Evolutionary conservation across 176 grass and related monocot species (phyloP).

Genomic region (Leersia perrieri): DNA sequence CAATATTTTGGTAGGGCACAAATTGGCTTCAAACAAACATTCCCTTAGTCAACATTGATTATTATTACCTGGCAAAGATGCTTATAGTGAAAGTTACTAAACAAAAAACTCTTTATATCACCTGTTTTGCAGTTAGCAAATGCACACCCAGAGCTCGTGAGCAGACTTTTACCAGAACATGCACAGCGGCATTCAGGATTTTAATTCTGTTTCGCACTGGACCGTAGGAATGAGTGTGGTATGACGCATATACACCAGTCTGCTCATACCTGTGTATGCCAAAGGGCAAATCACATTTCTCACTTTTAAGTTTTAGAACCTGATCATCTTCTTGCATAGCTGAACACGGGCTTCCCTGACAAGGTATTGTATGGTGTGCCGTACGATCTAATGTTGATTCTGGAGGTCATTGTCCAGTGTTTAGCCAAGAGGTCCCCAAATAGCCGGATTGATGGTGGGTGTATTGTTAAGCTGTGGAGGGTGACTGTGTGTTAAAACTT

Average conservation of each 20-base stretch:
- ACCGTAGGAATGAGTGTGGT: constrained; percentile 11
- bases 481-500: not conserved
- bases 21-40: too few species aligned
- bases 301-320: constrained; percentile 34
- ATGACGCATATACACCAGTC: not conserved
- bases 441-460: constrained; percentile 17
- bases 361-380: constrained; percentile 1
- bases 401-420: not conserved
- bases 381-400: constrained; percentile 2
- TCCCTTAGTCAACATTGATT: too few species aligned
- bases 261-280: not conserved
- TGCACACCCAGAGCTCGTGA: constrained; percentile 51
- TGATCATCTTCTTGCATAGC: constrained; percentile 45
- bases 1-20: too few species aligned
- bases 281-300: constrained; percentile 20
- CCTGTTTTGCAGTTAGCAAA: constrained; percentile 49
- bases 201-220: constrained; percentile 35
- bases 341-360: not conserved
- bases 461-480: constrained; percentile 18
- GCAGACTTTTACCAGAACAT: constrained; percentile 66
- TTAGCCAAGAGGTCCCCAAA: not conserved
- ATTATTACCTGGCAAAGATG: not conserved
- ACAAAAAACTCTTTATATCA: not conserved
- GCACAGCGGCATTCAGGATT: constrained; percentile 47
- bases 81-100: not conserved